A percentile compares a stretch with the other conserved stretches of the same genome.
Evolutionary conservation across 139 green algal species (phyloP).

Genomic region (Pedinophyceae sp.): DNA sequence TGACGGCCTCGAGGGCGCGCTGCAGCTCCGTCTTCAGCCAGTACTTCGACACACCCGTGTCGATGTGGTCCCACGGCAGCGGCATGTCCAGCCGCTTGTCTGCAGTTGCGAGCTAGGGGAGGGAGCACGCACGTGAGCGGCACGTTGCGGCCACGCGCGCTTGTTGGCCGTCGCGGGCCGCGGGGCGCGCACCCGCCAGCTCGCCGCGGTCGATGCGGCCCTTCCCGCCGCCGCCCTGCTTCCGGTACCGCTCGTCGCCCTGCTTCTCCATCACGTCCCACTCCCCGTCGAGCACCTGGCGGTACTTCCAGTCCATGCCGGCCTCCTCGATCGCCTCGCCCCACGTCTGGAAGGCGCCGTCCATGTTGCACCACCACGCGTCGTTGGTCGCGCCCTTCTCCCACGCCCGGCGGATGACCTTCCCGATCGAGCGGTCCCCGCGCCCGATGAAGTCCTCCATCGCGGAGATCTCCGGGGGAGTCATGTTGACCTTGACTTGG

Average conservation of each 20-base stretch:
- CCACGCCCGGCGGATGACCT: constrained; percentile 44
- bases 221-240: constrained; percentile 39
- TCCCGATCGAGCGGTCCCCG: constrained; percentile 27
- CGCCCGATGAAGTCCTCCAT: constrained; percentile 57
- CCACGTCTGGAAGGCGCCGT: constrained; percentile 25
- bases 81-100: constrained; percentile 44
- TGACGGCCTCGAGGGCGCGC: constrained; percentile 43
- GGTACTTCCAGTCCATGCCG: constrained; percentile 46
- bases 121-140: too few species aligned
- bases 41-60: constrained; percentile 49
- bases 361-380: constrained; percentile 36
- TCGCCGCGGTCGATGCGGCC: constrained; percentile 50
- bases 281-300: constrained; percentile 36
- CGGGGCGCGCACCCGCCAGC: too few species aligned
- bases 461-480: constrained; percentile 26
- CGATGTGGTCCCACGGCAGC: constrained; percentile 58
- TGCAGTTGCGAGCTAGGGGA: too few species aligned
- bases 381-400: constrained; percentile 57
- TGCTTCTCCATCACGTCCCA: constrained; percentile 56
- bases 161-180: too few species aligned
- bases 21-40: constrained; percentile 66
- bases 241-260: constrained; percentile 38
- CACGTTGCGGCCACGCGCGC: too few species aligned
- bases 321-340: constrained; percentile 39
- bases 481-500: constrained; percentile 50